Base-by-base conservation (phyloP, 192 early-diverging fungal genomes). In the Backusella tarrabulga region DNA sequence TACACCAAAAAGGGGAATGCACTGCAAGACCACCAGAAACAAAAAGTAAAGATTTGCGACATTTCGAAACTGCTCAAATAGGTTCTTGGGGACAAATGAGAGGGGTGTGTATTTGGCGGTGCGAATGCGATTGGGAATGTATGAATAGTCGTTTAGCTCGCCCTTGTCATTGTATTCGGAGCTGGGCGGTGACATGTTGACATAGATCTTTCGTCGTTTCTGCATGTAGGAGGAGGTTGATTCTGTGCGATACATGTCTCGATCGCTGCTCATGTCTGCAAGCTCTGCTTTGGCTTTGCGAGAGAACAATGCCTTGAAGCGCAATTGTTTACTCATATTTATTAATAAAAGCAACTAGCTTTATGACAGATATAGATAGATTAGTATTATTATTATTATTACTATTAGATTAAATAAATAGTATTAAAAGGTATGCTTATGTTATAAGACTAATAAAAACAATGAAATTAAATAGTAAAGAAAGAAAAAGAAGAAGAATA, bases 31-130 rank as follows among this genome's bases (percentile, higher is more conserved):
- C 5, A 97, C 94, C 29, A 98, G 79, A 68, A 93, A 92, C 68
- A 97, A 83, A 80, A 99, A 99, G 83, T 97, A 99, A 23, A 98
- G 89, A 83, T 99, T 99, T 71, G 98, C 98, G 2, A 97, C 89
- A 40, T 91, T 89, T 6, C 95, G 92, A 83, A 99, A 99, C 87
- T 99, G 97, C 88, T 98, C 97, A 80, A 95, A 94, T 75, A 99
- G 82, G 77, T 98, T 98, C 79, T 96, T 97, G 34, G 97, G 97
- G n/a, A 99, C 84, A 86, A 99, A 99, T 0, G 93, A 92, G 8
- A 95, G 68, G 2, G 93, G 82, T 6, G 95, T 95, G 86, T 99
- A 99, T 82, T 98, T 99, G 41, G 92, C 88, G 0, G 97, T 99
- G 41, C 88, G 86, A 35, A 99, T 90, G 71, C 93, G 90, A 85